Conservation (phyloP, 2,329 filamentous ascomycete genomes). For the Triangularia verruculosa region DNA sequence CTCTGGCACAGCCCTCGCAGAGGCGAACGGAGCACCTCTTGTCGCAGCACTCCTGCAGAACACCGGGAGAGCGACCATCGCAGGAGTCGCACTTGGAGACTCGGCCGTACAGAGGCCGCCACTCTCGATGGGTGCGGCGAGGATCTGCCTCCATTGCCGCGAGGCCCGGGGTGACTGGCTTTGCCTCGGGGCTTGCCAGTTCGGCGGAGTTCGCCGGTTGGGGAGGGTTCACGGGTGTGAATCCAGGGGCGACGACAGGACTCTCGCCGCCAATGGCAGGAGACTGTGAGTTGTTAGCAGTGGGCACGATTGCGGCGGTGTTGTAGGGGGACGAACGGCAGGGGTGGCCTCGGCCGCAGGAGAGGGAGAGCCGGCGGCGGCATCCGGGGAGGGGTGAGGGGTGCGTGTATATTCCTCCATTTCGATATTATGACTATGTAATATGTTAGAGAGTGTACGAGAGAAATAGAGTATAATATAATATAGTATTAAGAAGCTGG, state of each 20-base stretch:
- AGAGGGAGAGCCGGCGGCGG: neutral
- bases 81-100: slow-evolving; percentile 27
- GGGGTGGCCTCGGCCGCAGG: neutral
- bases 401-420: neutral
- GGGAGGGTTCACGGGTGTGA: neutral
- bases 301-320: neutral
- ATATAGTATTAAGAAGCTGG: neutral
- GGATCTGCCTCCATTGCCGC: neutral
- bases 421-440: neutral
- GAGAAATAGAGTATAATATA: neutral
- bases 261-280: neutral
- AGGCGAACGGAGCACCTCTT: slow-evolving; percentile 13
- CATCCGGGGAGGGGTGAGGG: neutral
- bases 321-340: neutral
- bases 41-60: slow-evolving; percentile 15
- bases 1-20: slow-evolving; percentile 20
- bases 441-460: neutral
- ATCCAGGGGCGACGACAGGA: neutral
- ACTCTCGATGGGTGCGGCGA: slow-evolving; percentile 15
- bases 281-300: neutral
- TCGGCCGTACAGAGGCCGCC: slow-evolving; percentile 12
- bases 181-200: neutral
- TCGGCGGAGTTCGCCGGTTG: neutral
- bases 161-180: neutral
- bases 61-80: slow-evolving; percentile 18